A percentile compares a stretch with the other conserved stretches of the same genome.
These are phyloP conservation scores for Diacronema lutheri DNA, from an alignment of 78 protist genomes.

Conservation along the genomic window DNA sequence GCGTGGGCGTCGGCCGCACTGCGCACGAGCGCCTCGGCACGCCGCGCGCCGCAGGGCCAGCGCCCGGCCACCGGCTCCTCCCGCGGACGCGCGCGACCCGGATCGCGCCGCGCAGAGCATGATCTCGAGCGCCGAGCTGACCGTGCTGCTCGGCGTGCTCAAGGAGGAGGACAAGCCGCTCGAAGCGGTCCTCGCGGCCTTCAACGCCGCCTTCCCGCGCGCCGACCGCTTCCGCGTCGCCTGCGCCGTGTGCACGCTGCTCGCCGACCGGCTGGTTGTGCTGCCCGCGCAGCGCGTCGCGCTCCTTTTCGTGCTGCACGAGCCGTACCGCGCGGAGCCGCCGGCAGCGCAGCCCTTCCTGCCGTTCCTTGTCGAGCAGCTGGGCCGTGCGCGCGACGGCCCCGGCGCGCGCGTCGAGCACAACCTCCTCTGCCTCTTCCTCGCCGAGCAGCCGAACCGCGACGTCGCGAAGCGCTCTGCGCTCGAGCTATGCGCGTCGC, in stretches of 20 bases:
- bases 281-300: constrained; percentile 1
- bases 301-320: constrained; percentile 26
- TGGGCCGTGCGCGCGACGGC: neutral
- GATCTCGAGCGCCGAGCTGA: neutral
- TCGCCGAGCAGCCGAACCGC: neutral
- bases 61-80: too few species aligned
- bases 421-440: constrained; percentile 13
- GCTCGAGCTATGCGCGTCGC: neutral
- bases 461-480: constrained; percentile 5
- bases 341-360: constrained; percentile 35
- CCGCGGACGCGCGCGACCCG: too few species aligned
- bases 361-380: neutral
- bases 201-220: constrained; percentile 9
- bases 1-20: too few species aligned
- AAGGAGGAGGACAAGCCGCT: neutral
- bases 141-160: neutral
- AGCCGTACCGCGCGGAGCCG: constrained; percentile 22
- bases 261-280: neutral
- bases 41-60: too few species aligned
- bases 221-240: constrained; percentile 33
- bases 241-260: constrained; percentile 10
- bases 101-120: too few species aligned
- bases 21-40: too few species aligned
- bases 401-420: neutral
- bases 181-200: neutral